A percentile compares a stretch with the other conserved stretches of the same genome.
Conservation (phyloP, 2,329 filamentous ascomycete species). For the Arthrobotrys pseudoclavata region DNA sequence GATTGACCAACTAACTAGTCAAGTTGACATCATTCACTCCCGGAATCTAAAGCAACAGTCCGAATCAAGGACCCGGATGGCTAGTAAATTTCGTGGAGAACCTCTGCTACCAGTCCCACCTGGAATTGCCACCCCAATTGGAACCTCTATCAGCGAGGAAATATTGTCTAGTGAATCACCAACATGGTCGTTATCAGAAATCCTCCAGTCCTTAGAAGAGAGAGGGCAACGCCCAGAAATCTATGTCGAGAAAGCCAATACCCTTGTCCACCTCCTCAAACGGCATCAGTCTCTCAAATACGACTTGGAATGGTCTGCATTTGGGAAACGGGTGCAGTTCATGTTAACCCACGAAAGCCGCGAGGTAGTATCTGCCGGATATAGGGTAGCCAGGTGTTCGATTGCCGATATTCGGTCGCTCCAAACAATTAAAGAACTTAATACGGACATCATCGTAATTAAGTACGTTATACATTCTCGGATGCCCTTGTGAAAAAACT, state of each 20-base stretch:
- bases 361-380: conserved; percentile 94
- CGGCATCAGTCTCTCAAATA: conserved; percentile 93
- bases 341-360: conserved; percentile 96
- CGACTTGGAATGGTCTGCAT: conserved; percentile 94
- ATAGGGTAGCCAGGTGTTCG: conserved; percentile 91
- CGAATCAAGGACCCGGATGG: conserved; percentile 63
- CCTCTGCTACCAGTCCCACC: conserved; percentile 55
- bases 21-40: conserved; percentile 69
- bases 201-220: conserved; percentile 87
- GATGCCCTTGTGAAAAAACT: neutral
- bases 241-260: conserved; percentile 93
- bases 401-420: conserved; percentile 92
- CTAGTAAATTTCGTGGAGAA: conserved; percentile 56
- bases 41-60: conserved; percentile 47
- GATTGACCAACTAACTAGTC: conserved; percentile 74
- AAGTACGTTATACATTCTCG: conserved; percentile 68
- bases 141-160: conserved; percentile 48
- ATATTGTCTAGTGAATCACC: conserved; percentile 77
- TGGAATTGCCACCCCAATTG: conserved; percentile 33
- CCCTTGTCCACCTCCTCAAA: conserved; percentile 95
- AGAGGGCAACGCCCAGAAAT: conserved; percentile 92
- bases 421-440: conserved; percentile 85
- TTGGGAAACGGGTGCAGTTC: conserved; percentile 91
- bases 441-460: conserved; percentile 93
- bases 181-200: conserved; percentile 89